These are phyloP conservation scores for Serendipita sp. DNA, from an alignment of 768 basidiomycete species.

Conservation along the genomic window DNA sequence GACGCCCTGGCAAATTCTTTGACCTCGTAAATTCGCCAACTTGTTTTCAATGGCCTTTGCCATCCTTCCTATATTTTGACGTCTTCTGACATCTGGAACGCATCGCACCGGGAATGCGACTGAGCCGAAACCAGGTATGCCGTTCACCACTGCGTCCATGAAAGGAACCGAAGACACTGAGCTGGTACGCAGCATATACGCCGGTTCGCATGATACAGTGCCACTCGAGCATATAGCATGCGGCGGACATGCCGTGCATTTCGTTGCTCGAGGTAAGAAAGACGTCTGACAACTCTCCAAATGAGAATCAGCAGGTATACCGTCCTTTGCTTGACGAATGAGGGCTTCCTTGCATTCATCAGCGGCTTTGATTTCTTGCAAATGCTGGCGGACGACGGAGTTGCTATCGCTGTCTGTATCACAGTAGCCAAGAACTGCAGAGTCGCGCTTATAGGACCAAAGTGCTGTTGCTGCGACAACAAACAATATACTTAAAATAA, in stretches of 20 bases:
- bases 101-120: conserved; percentile 64
- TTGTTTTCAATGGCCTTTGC: conserved; percentile 54
- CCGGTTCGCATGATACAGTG: conserved; percentile 47
- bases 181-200: conserved; percentile 41
- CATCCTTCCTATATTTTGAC: conserved; percentile 53
- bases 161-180: conserved; percentile 17
- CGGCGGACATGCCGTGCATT: conserved; percentile 59
- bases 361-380: conserved; percentile 30
- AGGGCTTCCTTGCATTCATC: conserved; percentile 32
- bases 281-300: not conserved
- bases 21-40: conserved; percentile 49
- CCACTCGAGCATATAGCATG: conserved; percentile 46
- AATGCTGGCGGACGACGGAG: conserved; percentile 32
- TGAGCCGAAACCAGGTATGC: conserved; percentile 61
- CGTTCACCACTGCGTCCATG: conserved; percentile 38
- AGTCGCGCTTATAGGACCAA: conserved; percentile 43
- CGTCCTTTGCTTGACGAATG: conserved; percentile 17
- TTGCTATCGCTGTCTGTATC: conserved; percentile 49
- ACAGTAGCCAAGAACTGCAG: conserved; percentile 62
- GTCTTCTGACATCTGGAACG: conserved; percentile 61
- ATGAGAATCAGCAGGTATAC: conserved; percentile 20
- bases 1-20: conserved; percentile 44
- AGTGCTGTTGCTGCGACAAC: not conserved
- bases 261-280: conserved; percentile 35
- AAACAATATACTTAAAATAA: not conserved